phyloP scores from a whole-genome alignment of 1,284 basidiomycete genomes.

The Sporisorium iseilematis-ciliati region DNA sequence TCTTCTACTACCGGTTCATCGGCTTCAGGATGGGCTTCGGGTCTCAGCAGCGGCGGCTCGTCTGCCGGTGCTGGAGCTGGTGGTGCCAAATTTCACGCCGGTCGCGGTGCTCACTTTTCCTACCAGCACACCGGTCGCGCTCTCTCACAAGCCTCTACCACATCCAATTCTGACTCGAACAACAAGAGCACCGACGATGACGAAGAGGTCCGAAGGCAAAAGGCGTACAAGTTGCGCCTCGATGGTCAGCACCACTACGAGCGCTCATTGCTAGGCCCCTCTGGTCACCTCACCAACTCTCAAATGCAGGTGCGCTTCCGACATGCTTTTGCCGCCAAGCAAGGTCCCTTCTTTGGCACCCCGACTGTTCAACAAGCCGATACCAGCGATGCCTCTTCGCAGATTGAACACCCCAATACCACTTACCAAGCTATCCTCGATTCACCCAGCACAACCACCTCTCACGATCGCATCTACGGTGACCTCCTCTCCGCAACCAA shows the following conservation, averaged over 20 bases:
- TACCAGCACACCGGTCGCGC: constrained; percentile 59
- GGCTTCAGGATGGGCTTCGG: constrained; percentile 52
- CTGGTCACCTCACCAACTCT: constrained; percentile 37
- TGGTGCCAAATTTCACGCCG: constrained; percentile 63
- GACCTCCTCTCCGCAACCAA: constrained; percentile 18
- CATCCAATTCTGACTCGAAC: constrained; percentile 38
- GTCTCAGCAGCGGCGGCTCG: constrained; percentile 53
- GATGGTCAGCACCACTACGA: constrained; percentile 26
- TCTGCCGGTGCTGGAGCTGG: constrained; percentile 57
- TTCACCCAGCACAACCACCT: neutral
- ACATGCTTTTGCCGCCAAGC: constrained; percentile 42
- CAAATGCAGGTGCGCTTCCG: constrained; percentile 52
- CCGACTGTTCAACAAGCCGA: neutral
- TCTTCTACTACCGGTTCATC: constrained; percentile 41
- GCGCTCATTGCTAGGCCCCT: constrained; percentile 7
- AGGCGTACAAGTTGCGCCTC: constrained; percentile 48
- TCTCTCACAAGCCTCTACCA: constrained; percentile 53
- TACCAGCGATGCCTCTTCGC: constrained; percentile 1
- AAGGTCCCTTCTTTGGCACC: constrained; percentile 34
- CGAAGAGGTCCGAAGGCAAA: constrained; percentile 35
- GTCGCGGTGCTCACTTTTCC: constrained; percentile 58
- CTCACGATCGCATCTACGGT: constrained; percentile 32
- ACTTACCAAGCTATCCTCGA: neutral
- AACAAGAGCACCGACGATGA: constrained; percentile 54
- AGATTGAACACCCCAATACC: constrained; percentile 13